phyloP scores from a whole-genome alignment of 2,329 filamentous ascomycete species.

The Apiospora sp. region DNA sequence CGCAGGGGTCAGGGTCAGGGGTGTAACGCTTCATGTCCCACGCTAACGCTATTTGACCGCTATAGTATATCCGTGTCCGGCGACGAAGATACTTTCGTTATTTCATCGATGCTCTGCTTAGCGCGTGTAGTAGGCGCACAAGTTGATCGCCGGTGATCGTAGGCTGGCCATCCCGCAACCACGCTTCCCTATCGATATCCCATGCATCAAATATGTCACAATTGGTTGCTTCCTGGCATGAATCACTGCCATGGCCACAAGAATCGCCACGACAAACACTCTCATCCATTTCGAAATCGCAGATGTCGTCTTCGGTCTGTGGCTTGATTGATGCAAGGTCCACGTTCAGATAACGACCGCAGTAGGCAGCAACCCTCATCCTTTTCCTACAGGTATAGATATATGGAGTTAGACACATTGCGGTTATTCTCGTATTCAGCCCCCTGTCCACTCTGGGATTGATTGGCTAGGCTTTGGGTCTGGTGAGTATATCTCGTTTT shows the following conservation, averaged over 20 bases:
- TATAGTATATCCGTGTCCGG: no score
- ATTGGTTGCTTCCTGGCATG: not conserved
- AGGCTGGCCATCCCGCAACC: not conserved
- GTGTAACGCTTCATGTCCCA: no score
- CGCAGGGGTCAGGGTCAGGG: no score
- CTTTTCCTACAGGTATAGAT: not conserved
- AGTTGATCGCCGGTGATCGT: not conserved
- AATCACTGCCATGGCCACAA: not conserved
- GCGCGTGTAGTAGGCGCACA: not conserved
- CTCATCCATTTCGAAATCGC: no score
- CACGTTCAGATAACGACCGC: not conserved
- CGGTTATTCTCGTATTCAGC: not conserved
- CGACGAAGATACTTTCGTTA: not conserved
- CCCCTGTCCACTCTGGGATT: not conserved
- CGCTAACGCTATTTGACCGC: no score
- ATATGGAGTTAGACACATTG: not conserved
- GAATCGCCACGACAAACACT: no score
- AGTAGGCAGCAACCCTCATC: not conserved
- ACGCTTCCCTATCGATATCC: not conserved
- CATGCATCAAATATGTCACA: not conserved
- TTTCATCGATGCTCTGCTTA: not conserved
- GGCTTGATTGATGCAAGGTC: not conserved
- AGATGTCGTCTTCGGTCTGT: not conserved
- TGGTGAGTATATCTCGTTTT: not conserved
- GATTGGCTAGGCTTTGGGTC: no score